A percentile compares a stretch with the other conserved stretches of the same genome.
Conservation (phyloP, 2,329 filamentous ascomycete genomes). For the Talaromyces sp. region DNA sequence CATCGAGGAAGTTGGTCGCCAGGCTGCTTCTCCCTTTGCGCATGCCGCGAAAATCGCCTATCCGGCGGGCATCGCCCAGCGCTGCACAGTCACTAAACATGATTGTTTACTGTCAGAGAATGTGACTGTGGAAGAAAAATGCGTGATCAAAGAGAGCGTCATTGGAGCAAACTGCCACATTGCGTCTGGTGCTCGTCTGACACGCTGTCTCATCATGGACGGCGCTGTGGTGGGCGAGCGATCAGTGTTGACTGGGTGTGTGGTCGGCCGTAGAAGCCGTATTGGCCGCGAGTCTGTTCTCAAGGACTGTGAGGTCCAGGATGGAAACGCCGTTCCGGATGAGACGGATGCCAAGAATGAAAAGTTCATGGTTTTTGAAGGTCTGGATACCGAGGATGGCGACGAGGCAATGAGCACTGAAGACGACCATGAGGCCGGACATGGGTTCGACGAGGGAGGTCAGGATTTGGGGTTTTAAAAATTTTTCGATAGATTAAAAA, state of each 20-base stretch:
- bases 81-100: slow-evolving; percentile 73
- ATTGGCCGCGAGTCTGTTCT: slow-evolving; percentile 78
- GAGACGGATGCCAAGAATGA: slow-evolving; percentile 61
- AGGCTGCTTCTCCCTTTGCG: slow-evolving; percentile 65
- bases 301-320: slow-evolving; percentile 87
- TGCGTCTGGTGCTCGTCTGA: slow-evolving; percentile 74
- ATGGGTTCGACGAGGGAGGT: slow-evolving; percentile 20
- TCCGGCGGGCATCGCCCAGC: slow-evolving; percentile 72
- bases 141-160: slow-evolving; percentile 86
- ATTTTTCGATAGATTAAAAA: neutral
- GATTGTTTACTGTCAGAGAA: slow-evolving; percentile 86
- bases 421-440: slow-evolving; percentile 11
- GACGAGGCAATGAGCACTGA: slow-evolving; percentile 11
- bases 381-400: slow-evolving; percentile 34
- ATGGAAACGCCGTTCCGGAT: slow-evolving; percentile 75
- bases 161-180: slow-evolving; percentile 86
- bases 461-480: slow-evolving; percentile 18
- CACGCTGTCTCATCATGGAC: slow-evolving; percentile 90
- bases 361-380: slow-evolving; percentile 55
- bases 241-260: slow-evolving; percentile 80
- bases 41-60: slow-evolving; percentile 77
- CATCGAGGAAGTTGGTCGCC: slow-evolving; percentile 58
- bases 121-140: slow-evolving; percentile 81
- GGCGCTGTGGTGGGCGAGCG: slow-evolving; percentile 78
- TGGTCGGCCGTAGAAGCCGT: slow-evolving; percentile 73